Percentiles rank a stretch among this genome's conserved stretches.
These are phyloP conservation scores for Penicillium steckii DNA, from an alignment of 495 filamentous ascomycete species.

Conservation along the genomic window DNA sequence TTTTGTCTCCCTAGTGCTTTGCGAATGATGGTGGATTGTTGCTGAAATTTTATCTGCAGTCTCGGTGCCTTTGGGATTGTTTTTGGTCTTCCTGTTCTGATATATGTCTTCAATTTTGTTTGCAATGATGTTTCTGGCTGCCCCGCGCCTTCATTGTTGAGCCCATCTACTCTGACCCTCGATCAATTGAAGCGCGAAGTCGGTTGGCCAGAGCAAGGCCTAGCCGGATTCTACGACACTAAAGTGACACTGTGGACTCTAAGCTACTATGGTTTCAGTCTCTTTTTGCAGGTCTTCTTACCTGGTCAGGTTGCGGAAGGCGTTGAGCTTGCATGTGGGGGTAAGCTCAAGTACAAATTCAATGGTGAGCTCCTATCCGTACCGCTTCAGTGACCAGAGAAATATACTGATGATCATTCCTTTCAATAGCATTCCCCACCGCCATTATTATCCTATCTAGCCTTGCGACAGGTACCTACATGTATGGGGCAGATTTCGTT, in stretches of 20 bases:
- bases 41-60: slow-evolving; percentile 47
- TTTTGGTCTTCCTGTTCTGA: slow-evolving; percentile 70
- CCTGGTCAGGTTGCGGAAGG: slow-evolving; percentile 75
- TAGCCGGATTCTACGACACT: slow-evolving; percentile 58
- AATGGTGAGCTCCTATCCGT: slow-evolving; percentile 58
- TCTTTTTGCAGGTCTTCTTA: slow-evolving; percentile 72
- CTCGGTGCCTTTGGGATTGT: slow-evolving; percentile 71
- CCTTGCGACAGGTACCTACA: slow-evolving; percentile 68
- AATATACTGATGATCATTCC: slow-evolving; percentile 4
- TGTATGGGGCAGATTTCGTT: slow-evolving; percentile 76
- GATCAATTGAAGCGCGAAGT: slow-evolving; percentile 71
- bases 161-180: slow-evolving; percentile 68
- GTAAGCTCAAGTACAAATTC: slow-evolving; percentile 81
- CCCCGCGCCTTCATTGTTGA: slow-evolving; percentile 80
- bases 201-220: slow-evolving; percentile 71
- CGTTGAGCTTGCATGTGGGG: slow-evolving; percentile 65
- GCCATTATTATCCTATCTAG: slow-evolving; percentile 66
- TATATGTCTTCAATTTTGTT: slow-evolving; percentile 75
- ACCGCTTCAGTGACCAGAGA: background rate
- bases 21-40: slow-evolving; percentile 5
- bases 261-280: slow-evolving; percentile 76
- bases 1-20: slow-evolving; percentile 20
- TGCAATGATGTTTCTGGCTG: slow-evolving; percentile 94
- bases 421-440: slow-evolving; percentile 67
- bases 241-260: slow-evolving; percentile 64